Evolutionary conservation across 2,329 filamentous ascomycete genomes (phyloP).

Genomic region (Capronia epimyces): DNA sequence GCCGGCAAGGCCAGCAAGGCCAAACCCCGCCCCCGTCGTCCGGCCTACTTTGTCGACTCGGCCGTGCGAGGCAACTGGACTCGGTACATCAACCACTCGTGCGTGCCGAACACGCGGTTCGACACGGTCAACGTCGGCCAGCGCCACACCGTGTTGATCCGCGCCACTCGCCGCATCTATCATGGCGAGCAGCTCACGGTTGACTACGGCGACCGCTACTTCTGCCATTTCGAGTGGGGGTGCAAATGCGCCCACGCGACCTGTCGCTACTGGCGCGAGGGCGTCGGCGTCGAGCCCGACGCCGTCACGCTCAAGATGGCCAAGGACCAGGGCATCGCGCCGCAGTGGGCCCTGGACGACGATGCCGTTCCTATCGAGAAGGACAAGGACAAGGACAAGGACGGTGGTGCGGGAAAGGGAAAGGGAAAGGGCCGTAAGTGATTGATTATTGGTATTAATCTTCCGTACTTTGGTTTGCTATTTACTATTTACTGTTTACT

Average conservation of each 20-base stretch:
- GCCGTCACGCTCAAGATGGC: neutral
- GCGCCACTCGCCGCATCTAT: conserved; percentile 8
- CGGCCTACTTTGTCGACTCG: conserved; percentile 11
- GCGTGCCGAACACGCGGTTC: conserved; percentile 15
- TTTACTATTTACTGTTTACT: too few species aligned
- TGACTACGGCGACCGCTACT: conserved; percentile 22
- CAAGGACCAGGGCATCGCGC: neutral
- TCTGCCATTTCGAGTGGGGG: conserved; percentile 1
- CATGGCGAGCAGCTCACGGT: conserved; percentile 23
- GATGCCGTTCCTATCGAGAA: conserved; percentile 1
- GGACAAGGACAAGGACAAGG: neutral
- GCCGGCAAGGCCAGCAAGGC: neutral
- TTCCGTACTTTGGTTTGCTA: too few species aligned
- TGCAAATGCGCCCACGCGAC: conserved; percentile 16
- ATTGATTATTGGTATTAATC: too few species aligned
- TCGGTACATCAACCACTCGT: conserved; percentile 26
- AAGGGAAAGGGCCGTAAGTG: neutral
- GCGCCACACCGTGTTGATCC: conserved; percentile 1
- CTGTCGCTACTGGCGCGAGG: conserved; percentile 7
- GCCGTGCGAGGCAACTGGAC: conserved; percentile 25
- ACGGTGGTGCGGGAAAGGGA: neutral
- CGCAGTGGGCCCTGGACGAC: conserved; percentile 2
- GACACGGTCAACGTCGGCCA: conserved; percentile 8
- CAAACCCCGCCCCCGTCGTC: neutral
- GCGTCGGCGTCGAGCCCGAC: neutral